phyloP scores from a whole-genome alignment of 306 rosid species.

The Quillaja saponaria region DNA sequence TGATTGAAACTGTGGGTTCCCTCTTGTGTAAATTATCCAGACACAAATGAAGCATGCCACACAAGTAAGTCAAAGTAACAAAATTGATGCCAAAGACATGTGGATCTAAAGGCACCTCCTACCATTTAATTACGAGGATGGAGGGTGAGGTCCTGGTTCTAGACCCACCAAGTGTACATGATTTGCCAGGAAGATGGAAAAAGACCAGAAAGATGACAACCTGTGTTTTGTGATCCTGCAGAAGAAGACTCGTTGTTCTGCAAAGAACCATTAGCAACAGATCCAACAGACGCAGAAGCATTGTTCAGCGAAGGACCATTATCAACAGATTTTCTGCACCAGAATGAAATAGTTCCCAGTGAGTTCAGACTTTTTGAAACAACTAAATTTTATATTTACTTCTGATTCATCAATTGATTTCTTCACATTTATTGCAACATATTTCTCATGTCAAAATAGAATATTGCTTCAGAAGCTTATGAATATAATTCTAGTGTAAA shows the following conservation, averaged over 20 bases:
- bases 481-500: no score
- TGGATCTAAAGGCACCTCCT: no score
- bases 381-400: neutral
- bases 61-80: no score
- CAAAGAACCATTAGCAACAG: no score
- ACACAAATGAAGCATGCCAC: no score
- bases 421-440: neutral
- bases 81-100: no score
- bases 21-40: no score
- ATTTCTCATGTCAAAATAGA: neutral
- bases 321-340: constrained; percentile 61
- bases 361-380: constrained; percentile 17
- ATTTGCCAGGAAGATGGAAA: neutral
- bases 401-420: constrained; percentile 6
- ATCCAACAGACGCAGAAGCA: constrained; percentile 1
- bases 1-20: no score
- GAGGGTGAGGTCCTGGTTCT: neutral
- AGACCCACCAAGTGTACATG: neutral
- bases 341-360: constrained; percentile 14
- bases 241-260: neutral
- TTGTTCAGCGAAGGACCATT: constrained; percentile 28
- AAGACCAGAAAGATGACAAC: constrained; percentile 26
- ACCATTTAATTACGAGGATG: no score
- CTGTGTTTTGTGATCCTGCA: constrained; percentile 35
- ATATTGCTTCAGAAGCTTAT: constrained; percentile 2